Base-by-base conservation (phyloP, 352 stramenopile species). In the Bremia lactucae region DNA sequence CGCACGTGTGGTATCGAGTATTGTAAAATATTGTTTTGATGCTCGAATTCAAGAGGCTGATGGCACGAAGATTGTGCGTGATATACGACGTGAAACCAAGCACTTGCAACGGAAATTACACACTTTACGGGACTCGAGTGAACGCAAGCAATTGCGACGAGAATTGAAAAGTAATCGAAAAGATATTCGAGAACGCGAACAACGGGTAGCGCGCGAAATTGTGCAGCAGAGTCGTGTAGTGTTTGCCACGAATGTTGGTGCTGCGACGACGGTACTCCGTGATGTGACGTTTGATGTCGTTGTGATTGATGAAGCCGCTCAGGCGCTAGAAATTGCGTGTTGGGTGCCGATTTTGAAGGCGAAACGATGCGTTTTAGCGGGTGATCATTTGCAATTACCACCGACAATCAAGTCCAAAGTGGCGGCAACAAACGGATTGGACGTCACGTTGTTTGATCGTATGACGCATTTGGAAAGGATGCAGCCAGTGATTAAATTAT, bases 231-330 rank as follows among this genome's bases (percentile, higher is more conserved):
- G 88, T 39, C 80, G 97, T 46, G 94, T 99, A 4, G 88, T 99
- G 6, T 83, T 98, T 26, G 76, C 88, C 2, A 99, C 96, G 3
- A 98, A 96, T 57, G 83, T 98, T 0, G 95, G 96, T 34, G 94
- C 95, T 0, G 77, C 83, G 6, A 92, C 81, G 38, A 86, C 89
- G 44, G 43, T 97, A 7, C 74, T 98, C n/a, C 70, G 83, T 15
- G 61, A 87, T 37, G 65, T 91, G 31, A 66, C 68, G 18, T 98
- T 98, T 54, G 95, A 98, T 62, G 42, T 98, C 10, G 85, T 97
- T 5, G 72, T 98, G 39, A 96, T 98, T 52, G 95, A 98, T 58
- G 95, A 98, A 44, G 95, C 95, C 1, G 96, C 95, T 6, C 94
- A 98, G 63, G 91, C 89, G 11, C 62, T 98, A n/a, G 95, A 99